These are phyloP conservation scores for Lasiosphaeriaceae sp. DNA, from an alignment of 495 filamentous ascomycete species.

Conservation along the genomic window DNA sequence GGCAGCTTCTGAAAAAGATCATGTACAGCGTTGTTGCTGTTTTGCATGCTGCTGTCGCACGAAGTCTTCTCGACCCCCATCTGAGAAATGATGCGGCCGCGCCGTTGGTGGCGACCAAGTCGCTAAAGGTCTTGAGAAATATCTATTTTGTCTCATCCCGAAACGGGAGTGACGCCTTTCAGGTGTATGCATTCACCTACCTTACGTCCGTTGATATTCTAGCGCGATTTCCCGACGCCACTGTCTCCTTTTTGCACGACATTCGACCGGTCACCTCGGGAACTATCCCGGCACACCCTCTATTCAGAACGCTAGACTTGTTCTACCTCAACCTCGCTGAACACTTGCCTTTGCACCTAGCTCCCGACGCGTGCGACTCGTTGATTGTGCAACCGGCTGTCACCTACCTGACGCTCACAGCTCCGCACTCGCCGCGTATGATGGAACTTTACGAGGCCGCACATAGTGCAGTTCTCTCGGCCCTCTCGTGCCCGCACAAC, in stretches of 20 bases:
- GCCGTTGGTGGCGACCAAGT: constrained; percentile 68
- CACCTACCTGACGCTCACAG: constrained; percentile 66
- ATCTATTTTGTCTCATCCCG: constrained; percentile 85
- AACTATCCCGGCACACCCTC: constrained; percentile 66
- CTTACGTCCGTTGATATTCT: constrained; percentile 88
- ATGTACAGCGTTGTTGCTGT: constrained; percentile 77
- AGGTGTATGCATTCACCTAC: constrained; percentile 81
- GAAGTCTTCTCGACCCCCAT: constrained; percentile 46
- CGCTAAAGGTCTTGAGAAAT: constrained; percentile 74
- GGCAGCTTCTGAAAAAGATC: constrained; percentile 75
- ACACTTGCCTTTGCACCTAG: constrained; percentile 71
- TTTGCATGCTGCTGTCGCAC: constrained; percentile 66
- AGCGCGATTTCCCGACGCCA: constrained; percentile 64
- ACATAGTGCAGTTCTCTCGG: constrained; percentile 79
- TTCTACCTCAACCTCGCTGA: constrained; percentile 91
- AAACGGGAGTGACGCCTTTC: constrained; percentile 64
- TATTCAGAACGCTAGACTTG: constrained; percentile 76
- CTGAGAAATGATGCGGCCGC: constrained; percentile 50
- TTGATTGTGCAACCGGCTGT: constrained; percentile 70
- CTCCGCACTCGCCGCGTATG: constrained; percentile 37
- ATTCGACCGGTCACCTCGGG: constrained; percentile 55
- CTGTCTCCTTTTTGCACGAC: constrained; percentile 65
- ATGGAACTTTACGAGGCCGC: constrained; percentile 86
- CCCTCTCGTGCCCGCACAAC: constrained; percentile 75
- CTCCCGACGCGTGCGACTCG: constrained; percentile 61